A percentile compares a stretch with the other conserved stretches of the same genome.
Conservation (phyloP, 805 yeast species). For the Myxozyma neglecta region DNA sequence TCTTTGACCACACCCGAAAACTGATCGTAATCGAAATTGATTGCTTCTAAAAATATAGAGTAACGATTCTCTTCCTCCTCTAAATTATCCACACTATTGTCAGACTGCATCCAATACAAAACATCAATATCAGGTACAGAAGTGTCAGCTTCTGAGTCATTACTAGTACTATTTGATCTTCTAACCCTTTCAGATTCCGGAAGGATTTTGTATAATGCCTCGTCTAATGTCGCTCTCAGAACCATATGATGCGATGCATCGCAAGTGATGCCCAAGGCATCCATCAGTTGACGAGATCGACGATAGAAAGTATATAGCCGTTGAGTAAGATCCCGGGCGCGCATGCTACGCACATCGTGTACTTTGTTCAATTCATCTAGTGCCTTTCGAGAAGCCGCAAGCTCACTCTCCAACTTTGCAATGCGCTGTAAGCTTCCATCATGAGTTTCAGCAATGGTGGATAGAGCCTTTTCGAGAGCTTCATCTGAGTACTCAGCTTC, state of each 20-base stretch:
- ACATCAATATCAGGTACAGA: conserved; percentile 26
- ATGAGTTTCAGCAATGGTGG: not conserved
- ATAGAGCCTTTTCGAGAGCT: not conserved
- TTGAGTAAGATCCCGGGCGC: conserved; percentile 49
- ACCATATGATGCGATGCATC: conserved; percentile 9
- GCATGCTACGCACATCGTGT: conserved; percentile 32
- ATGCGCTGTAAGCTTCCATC: not conserved
- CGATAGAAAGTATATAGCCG: conserved; percentile 40
- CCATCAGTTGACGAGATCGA: conserved; percentile 32
- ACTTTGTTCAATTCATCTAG: not conserved
- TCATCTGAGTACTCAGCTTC: conserved; percentile 4
- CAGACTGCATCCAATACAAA: conserved; percentile 52
- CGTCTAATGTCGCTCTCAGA: conserved; percentile 12
- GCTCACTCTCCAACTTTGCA: conserved; percentile 6
- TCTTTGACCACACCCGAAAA: conserved; percentile 55
- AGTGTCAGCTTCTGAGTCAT: conserved; percentile 5
- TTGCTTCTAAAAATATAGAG: conserved; percentile 18
- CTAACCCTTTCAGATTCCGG: conserved; percentile 24
- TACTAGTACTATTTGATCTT: conserved; percentile 2
- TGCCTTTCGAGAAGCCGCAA: not conserved
- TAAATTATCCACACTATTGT: conserved; percentile 25
- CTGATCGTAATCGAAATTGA: conserved; percentile 44
- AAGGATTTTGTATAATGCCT: conserved; percentile 20
- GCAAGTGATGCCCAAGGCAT: conserved; percentile 12
- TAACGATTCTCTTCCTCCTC: conserved; percentile 24